These are phyloP conservation scores for Oenanthe javanica DNA, from an alignment of 140 eudicot genomes.

Conservation along the genomic window DNA sequence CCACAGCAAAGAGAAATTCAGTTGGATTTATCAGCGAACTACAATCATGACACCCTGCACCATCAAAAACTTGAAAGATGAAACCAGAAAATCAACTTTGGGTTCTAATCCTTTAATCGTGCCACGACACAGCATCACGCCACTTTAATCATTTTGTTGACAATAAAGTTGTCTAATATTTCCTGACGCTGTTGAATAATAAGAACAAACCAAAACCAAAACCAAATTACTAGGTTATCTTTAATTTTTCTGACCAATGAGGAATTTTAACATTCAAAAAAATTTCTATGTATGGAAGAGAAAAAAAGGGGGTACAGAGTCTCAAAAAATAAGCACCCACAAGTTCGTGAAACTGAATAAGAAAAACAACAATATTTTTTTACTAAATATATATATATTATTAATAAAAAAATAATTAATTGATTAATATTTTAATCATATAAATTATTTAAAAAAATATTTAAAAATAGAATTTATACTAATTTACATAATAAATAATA, in stretches of 20 bases:
- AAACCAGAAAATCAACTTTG: slow-evolving; percentile 1
- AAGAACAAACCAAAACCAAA: background rate
- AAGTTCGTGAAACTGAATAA: background rate
- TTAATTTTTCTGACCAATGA: background rate
- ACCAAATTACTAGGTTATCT: background rate
- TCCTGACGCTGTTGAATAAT: slow-evolving; percentile 70
- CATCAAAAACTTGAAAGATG: slow-evolving; percentile 8
- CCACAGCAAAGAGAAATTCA: background rate
- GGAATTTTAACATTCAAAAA: background rate
- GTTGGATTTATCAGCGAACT: slow-evolving; percentile 12
- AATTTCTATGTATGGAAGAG: background rate
- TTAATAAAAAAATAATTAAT: too few species aligned
- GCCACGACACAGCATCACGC: slow-evolving; percentile 10
- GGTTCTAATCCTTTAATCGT: slow-evolving; percentile 3
- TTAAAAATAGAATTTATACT: too few species aligned
- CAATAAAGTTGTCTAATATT: slow-evolving; percentile 90
- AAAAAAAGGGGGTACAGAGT: background rate
- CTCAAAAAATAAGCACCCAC: background rate
- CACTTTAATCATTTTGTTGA: slow-evolving; percentile 61
- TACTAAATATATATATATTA: too few species aligned
- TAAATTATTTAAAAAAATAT: too few species aligned
- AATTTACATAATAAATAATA: too few species aligned
- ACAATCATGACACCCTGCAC: slow-evolving; percentile 23
- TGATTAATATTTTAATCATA: too few species aligned
- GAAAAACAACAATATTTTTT: too few species aligned